phyloP scores from a whole-genome alignment of 148 eudicot genomes.

The Fagopyrum tataricum region DNA sequence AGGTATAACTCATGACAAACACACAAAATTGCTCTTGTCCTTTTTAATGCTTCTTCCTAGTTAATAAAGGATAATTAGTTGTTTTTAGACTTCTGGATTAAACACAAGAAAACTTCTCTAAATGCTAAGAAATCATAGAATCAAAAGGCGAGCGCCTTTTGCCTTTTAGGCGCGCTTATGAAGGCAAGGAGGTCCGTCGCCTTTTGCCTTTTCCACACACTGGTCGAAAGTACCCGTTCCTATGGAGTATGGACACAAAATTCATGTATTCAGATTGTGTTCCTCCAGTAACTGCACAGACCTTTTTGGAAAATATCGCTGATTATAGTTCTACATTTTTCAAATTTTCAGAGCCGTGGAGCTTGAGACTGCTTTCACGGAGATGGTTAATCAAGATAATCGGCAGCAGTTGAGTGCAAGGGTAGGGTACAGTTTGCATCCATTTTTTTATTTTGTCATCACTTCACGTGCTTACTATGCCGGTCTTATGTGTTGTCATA shows the following conservation, averaged over 20 bases:
- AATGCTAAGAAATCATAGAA: too few species aligned
- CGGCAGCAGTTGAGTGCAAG: constrained; percentile 68
- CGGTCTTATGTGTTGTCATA: background rate
- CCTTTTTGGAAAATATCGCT: background rate
- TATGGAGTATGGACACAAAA: background rate
- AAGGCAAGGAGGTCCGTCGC: too few species aligned
- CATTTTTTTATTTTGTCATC: background rate
- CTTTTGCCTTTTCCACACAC: too few species aligned
- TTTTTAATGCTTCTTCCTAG: too few species aligned
- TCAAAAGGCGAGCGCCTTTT: too few species aligned
- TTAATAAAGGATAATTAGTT: too few species aligned
- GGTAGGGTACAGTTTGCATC: constrained; percentile 51
- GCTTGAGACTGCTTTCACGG: constrained; percentile 90
- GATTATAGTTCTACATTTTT: constrained; percentile 2
- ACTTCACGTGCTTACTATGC: background rate
- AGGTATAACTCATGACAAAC: too few species aligned
- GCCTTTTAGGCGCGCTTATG: too few species aligned
- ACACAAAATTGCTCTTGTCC: too few species aligned
- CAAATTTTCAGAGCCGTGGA: constrained; percentile 66
- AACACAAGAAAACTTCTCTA: too few species aligned
- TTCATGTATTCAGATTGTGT: constrained; percentile 1
- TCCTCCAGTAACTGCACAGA: background rate
- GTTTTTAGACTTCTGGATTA: too few species aligned
- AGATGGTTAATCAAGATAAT: constrained; percentile 77
- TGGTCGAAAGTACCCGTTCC: too few species aligned